phyloP scores from a whole-genome alignment of 2,329 filamentous ascomycete species.

The Metarhizium guizhouense region DNA sequence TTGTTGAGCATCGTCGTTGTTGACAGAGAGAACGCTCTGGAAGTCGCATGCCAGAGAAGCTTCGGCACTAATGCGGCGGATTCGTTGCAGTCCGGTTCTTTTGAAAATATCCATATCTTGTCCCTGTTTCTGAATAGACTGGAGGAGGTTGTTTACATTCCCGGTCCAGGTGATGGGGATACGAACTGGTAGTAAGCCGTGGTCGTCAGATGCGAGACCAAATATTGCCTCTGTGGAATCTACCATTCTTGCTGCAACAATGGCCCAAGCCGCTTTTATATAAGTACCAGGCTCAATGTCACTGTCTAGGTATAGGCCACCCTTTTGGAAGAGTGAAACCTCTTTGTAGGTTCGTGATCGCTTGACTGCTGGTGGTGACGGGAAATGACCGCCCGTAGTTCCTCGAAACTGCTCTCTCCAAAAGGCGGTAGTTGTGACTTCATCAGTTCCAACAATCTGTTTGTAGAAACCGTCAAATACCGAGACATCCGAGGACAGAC shows the following conservation, averaged over 20 bases:
- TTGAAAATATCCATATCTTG: constrained; percentile 15
- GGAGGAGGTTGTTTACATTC: constrained; percentile 4
- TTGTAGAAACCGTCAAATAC: constrained; percentile 7
- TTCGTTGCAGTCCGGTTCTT: constrained; percentile 16
- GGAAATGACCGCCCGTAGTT: constrained; percentile 4
- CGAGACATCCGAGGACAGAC: neutral
- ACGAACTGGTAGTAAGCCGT: constrained; percentile 9
- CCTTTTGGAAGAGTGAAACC: neutral
- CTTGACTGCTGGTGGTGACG: neutral
- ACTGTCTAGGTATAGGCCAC: neutral
- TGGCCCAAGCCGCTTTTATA: neutral
- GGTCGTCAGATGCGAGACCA: neutral
- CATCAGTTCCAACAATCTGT: constrained; percentile 1
- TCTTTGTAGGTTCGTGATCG: neutral
- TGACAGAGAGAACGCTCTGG: constrained; percentile 6
- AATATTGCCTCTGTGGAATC: neutral
- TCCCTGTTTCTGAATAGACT: constrained; percentile 13
- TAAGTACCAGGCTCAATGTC: neutral
- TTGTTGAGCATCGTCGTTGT: neutral
- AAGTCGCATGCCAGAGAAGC: constrained; percentile 8
- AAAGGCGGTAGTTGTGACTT: constrained; percentile 1
- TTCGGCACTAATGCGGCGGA: constrained; percentile 12
- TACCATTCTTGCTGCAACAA: neutral
- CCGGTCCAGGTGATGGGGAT: constrained; percentile 4
- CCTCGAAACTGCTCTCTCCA: constrained; percentile 6